A percentile compares a stretch with the other conserved stretches of the same genome.
Evolutionary conservation across 148 eudicot genomes (phyloP).

Genomic region (Bassia scoparia): DNA sequence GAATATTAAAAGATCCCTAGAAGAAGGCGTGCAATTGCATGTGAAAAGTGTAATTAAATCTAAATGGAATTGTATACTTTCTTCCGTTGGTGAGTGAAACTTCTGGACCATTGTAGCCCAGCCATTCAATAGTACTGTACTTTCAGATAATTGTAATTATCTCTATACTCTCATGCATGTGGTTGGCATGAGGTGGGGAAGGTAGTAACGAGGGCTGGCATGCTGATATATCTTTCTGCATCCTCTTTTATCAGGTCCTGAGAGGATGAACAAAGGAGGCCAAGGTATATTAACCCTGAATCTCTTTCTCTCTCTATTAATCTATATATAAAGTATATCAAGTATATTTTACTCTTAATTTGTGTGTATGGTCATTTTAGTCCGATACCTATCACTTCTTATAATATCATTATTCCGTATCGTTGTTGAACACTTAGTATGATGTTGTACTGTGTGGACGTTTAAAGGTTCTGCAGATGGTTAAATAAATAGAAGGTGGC

Average conservation of each 20-base stretch:
- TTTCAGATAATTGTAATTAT: not conserved
- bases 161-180: not conserved
- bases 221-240: not conserved
- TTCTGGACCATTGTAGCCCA: not conserved
- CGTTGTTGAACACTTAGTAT: too few species aligned
- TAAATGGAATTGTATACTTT: conserved; percentile 55
- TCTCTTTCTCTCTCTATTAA: not conserved
- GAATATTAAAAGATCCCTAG: conserved; percentile 57
- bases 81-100: conserved; percentile 41
- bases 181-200: not conserved
- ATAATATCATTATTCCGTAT: not conserved
- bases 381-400: not conserved
- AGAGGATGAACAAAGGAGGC: conserved; percentile 30
- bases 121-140: not conserved
- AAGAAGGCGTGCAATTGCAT: conserved; percentile 49
- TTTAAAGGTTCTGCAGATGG: conserved; percentile 36
- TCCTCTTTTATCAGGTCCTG: conserved; percentile 26
- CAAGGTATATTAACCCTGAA: conserved; percentile 18
- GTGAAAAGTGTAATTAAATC: conserved; percentile 49
- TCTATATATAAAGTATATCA: not conserved
- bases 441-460: not conserved
- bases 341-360: too few species aligned
- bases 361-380: too few species aligned
- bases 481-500: conserved; percentile 73
- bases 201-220: not conserved